A percentile compares a stretch with the other conserved stretches of the same genome.
Evolutionary conservation across 371 early-diverging fungal species (phyloP).

Genomic region (Mycotypha africana): DNA sequence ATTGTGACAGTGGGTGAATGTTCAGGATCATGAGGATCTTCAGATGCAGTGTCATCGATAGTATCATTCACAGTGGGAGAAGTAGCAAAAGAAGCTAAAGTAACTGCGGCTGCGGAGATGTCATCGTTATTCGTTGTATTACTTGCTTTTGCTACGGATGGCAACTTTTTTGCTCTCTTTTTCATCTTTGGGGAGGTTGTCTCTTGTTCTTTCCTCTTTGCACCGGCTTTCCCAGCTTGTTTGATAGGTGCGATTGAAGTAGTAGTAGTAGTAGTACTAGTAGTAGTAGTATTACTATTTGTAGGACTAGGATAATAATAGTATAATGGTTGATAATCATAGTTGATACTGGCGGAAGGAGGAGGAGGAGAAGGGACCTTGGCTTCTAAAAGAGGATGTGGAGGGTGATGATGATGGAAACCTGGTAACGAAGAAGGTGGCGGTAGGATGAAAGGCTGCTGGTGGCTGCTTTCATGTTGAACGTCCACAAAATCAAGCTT

Average conservation of each 20-base stretch:
- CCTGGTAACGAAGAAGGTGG: constrained; percentile 37
- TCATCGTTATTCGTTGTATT: constrained; percentile 15
- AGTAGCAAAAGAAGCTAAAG: constrained; percentile 35
- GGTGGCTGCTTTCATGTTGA: background rate
- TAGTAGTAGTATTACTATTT: background rate
- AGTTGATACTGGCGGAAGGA: background rate
- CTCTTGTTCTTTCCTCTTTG: background rate
- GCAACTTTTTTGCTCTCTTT: constrained; percentile 8
- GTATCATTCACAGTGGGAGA: constrained; percentile 1
- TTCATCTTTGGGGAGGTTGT: constrained; percentile 1
- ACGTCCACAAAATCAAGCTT: no score
- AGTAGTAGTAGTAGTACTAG: background rate
- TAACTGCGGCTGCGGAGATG: constrained; percentile 33
- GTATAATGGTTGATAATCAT: constrained; percentile 8
- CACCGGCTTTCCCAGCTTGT: background rate
- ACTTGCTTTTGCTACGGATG: constrained; percentile 1
- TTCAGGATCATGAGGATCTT: no score
- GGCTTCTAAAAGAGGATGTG: constrained; percentile 2
- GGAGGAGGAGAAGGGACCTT: constrained; percentile 4
- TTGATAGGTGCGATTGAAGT: no score
- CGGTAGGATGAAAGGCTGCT: constrained; percentile 36
- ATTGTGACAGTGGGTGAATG: background rate
- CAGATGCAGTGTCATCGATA: no score
- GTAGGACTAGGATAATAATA: background rate
- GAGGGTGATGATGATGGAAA: constrained; percentile 18